phyloP scores from a whole-genome alignment of 495 filamentous ascomycete species.

The Penicillium bovifimosum region DNA sequence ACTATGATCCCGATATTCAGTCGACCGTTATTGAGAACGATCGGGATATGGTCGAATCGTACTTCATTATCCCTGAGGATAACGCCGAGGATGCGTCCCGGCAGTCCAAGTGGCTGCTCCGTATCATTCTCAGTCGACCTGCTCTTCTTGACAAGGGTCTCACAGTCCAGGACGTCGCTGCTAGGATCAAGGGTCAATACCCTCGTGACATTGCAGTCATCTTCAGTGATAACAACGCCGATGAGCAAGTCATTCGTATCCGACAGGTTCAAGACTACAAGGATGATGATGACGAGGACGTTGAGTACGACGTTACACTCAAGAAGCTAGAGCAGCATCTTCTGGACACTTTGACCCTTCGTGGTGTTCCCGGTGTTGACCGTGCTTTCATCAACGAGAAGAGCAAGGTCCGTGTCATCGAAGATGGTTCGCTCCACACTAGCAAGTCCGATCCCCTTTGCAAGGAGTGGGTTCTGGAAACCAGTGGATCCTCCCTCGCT shows the following conservation, averaged over 20 bases:
- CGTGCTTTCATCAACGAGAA: slow-evolving; percentile 89
- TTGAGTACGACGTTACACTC: slow-evolving; percentile 83
- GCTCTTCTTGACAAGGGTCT: slow-evolving; percentile 94
- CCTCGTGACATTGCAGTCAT: slow-evolving; percentile 85
- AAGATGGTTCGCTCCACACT: slow-evolving; percentile 64
- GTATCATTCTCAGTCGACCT: slow-evolving; percentile 86
- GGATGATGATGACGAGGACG: slow-evolving; percentile 72
- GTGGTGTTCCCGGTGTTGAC: slow-evolving; percentile 82
- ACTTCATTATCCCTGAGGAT: slow-evolving; percentile 92
- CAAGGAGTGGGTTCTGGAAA: slow-evolving; percentile 93
- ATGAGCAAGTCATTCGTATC: slow-evolving; percentile 89
- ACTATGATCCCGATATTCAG: slow-evolving; percentile 91
- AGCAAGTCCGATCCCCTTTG: slow-evolving; percentile 65
- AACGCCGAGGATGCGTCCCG: slow-evolving; percentile 59
- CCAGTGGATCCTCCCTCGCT: slow-evolving; percentile 76
- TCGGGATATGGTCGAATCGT: slow-evolving; percentile 90
- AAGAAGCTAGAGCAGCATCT: slow-evolving; percentile 88
- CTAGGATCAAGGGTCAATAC: slow-evolving; percentile 74
- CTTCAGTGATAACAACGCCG: slow-evolving; percentile 97
- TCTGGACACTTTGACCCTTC: slow-evolving; percentile 80
- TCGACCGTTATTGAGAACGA: slow-evolving; percentile 81
- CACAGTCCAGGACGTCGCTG: slow-evolving; percentile 86
- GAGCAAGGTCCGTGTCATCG: slow-evolving; percentile 51
- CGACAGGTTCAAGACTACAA: slow-evolving; percentile 68
- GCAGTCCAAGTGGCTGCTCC: slow-evolving; percentile 92